phyloP scores from a whole-genome alignment of 164 flowering plant genomes.

The Platanus orientalis region DNA sequence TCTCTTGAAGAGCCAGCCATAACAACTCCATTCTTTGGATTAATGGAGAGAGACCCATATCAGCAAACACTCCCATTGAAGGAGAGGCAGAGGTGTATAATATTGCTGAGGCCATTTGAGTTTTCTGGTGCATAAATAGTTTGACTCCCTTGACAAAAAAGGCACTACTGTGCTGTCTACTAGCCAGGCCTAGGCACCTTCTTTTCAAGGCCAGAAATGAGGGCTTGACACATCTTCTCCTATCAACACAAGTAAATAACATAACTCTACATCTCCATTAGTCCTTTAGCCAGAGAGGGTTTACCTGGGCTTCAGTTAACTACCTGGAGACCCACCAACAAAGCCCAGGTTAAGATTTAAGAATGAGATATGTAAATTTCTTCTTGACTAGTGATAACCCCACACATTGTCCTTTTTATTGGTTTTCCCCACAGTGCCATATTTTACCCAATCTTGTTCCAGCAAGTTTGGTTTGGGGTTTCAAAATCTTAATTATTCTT shows the following conservation, averaged over 20 bases:
- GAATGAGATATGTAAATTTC: too few relatives aligned
- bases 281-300: slow-evolving; percentile 10
- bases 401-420: too few relatives aligned
- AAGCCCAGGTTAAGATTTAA: not conserved
- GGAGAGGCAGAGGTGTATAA: slow-evolving; percentile 16
- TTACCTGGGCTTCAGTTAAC: slow-evolving; percentile 36
- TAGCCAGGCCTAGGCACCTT: slow-evolving; percentile 29
- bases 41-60: slow-evolving; percentile 53
- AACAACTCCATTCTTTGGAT: slow-evolving; percentile 29
- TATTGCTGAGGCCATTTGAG: slow-evolving; percentile 9
- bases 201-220: slow-evolving; percentile 26
- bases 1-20: slow-evolving; percentile 10
- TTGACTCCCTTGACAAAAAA: slow-evolving; percentile 33
- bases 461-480: too few relatives aligned
- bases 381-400: slow-evolving; percentile 7
- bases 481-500: too few relatives aligned
- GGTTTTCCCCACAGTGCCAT: too few relatives aligned
- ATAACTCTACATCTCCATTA: slow-evolving; percentile 14
- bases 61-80: slow-evolving; percentile 51
- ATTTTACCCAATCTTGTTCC: too few relatives aligned
- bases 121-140: slow-evolving; percentile 16
- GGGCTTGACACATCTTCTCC: slow-evolving; percentile 3
- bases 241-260: slow-evolving; percentile 24
- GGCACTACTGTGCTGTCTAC: slow-evolving; percentile 30
- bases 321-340: slow-evolving; percentile 28